Base-by-base conservation (phyloP, 257 asterid species). In the Solanum sparsipilum region DNA sequence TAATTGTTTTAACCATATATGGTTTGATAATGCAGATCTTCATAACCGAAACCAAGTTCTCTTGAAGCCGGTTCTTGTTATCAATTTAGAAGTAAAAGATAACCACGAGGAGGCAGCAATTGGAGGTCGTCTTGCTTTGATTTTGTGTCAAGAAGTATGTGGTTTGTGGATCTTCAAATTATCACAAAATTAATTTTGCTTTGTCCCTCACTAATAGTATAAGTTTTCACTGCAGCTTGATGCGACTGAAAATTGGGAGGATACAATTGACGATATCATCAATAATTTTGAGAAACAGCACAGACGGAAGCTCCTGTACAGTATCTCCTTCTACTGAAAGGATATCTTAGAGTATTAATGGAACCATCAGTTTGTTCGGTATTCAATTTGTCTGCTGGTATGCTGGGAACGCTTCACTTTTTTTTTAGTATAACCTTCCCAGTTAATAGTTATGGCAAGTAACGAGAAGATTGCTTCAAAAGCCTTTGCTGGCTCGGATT, bases 51-150 rank as follows among this genome's bases (percentile, higher is more conserved):
- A 90, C 75, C 99, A 96, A 52, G 94, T 92, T 39, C 92, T 88
- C n/a, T 56, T 95, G 92, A 95, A 94, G 93, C 95, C 96, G 13
- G 99, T 95, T 90, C 90, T 97, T 85, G 91, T 95, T 6, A 94
- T 97, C 92, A 97, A 97, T 89, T 89, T 97, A 92, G 99, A 97
- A 91, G 99, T 97, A 70, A 97, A 96, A 93, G 99, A 97, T 90
- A 97, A 97, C 92, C 99, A 97, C 20, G 99, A 97, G 93, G 99
- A 96, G 90, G 99, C 99, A 68, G 99, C 99, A 71, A 86, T 94
- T 81, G 99, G 99, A 34, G 99, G 95, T 32, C 94, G 96, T 83
- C 97, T 91, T 85, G 99, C 99, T 83, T 91, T 97, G 70, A 93
- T 91, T 76, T 90, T 97, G 91, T 97, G 99, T 91, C 97, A 93